Base-by-base conservation (phyloP, 2,329 filamentous ascomycete species). In the Phoma herbarum region DNA sequence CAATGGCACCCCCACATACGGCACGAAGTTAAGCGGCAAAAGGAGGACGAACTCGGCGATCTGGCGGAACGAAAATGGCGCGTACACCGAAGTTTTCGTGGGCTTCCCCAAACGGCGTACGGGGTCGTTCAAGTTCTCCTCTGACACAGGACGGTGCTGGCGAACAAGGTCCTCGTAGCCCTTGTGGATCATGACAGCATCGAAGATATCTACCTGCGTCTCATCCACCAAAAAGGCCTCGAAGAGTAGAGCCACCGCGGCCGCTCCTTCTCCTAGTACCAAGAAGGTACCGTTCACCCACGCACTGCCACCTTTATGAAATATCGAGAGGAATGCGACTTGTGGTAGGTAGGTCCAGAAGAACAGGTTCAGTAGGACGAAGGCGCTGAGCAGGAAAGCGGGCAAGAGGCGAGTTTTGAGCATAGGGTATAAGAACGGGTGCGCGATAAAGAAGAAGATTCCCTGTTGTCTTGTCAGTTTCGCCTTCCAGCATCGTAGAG, bases 41-140 rank as follows among this genome's bases (percentile, higher is more conserved):
- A 84, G 71, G 12, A 84, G 60, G 35, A 96, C 81, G 60, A 97
- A 90, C 78, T 97, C 94, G 62, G 91, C 74, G 57, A 97, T 95
- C 77, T 97, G 94, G n/a, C 91, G 86, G 52, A 97, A 81, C 54
- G 91, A 96, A 83, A 96, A 97, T 0, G 94, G 94, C 9, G 90
- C 88, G 77, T 95, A 97, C 18, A 92, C 84, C 0, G 92, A 91
- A 1, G 87, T 83, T 22, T 81, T 86, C 0, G 89, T 93, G 0
- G 93, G 92, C 65, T 92, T 93, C 26, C 93, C 94, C 0, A 98
- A 86, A 77, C 89, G 89, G 73, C 89, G 89, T 47, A 95, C 88
- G 0, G 92, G 86, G 68, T 89, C 88, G 46, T 89, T 86, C 51
- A 74, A 29, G 1, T 87, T 87, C 60, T 93, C 88, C 86, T 88